Percentiles rank a stretch among this genome's conserved stretches.
Evolutionary conservation across 345 rosid species (phyloP).

Genomic region (Populus alba): DNA sequence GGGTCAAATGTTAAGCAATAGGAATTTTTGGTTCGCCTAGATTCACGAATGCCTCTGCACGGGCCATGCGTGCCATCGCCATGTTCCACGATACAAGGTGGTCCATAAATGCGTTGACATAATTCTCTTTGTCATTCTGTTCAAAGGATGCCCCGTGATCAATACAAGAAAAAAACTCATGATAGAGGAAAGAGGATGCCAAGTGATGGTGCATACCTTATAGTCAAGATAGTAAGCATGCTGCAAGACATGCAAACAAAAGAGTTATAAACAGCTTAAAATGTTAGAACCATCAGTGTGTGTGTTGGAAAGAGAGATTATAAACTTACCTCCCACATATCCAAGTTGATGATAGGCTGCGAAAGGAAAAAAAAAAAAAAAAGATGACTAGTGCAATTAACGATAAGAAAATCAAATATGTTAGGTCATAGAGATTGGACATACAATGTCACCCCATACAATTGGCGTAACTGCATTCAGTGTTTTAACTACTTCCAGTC

Average conservation of each 20-base stretch:
- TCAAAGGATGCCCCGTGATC: neutral
- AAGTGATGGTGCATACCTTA: constrained; percentile 49
- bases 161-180: neutral
- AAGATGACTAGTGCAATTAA: constrained; percentile 22
- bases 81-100: constrained; percentile 88
- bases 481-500: constrained; percentile 68
- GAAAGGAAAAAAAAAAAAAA: constrained; percentile 31
- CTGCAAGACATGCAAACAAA: constrained; percentile 41
- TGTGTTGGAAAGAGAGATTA: constrained; percentile 1
- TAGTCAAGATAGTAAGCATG: constrained; percentile 91
- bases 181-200: neutral
- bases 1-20: constrained; percentile 40
- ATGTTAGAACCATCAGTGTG: neutral
- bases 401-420: neutral
- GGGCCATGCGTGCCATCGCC: constrained; percentile 71
- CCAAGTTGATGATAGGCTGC: constrained; percentile 90
- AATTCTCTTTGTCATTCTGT: constrained; percentile 74
- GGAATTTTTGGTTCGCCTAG: constrained; percentile 85
- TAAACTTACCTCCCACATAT: constrained; percentile 83
- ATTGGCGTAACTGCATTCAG: constrained; percentile 73
- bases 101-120: constrained; percentile 65
- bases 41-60: constrained; percentile 86
- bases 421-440: constrained; percentile 13
- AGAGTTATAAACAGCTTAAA: neutral
- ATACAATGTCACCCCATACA: constrained; percentile 84